Evolutionary conservation across 495 filamentous ascomycete species (phyloP).

Genomic region (Copromyces sp.): DNA sequence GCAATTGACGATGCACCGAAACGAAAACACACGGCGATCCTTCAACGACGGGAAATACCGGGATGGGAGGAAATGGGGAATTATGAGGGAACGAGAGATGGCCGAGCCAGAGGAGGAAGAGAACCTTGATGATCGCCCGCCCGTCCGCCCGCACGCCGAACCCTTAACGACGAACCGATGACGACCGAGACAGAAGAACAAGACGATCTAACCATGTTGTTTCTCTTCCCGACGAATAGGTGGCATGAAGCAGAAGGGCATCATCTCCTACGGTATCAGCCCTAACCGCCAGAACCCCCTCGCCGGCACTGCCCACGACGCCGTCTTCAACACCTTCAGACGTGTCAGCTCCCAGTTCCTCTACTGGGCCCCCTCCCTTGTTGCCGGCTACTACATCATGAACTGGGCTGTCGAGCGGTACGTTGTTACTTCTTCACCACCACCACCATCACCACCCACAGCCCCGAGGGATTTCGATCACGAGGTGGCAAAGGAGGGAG

Average conservation of each 20-base stretch:
- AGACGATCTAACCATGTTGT: not conserved
- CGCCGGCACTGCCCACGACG: constrained; percentile 44
- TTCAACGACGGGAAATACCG: not conserved
- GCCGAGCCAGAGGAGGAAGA: not conserved
- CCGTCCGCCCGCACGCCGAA: not conserved
- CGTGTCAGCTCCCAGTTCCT: constrained; percentile 58
- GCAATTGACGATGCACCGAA: not conserved
- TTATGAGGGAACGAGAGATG: not conserved
- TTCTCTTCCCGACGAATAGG: constrained; percentile 24
- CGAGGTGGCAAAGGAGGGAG: not conserved
- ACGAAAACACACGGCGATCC: not conserved
- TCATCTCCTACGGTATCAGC: constrained; percentile 41
- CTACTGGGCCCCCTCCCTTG: constrained; percentile 70
- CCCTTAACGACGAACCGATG: not conserved
- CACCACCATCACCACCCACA: not conserved
- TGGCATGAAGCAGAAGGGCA: constrained; percentile 45
- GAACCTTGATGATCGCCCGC: not conserved
- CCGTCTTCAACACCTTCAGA: constrained; percentile 55
- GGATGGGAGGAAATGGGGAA: not conserved
- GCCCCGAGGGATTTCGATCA: not conserved
- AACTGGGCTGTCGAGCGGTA: constrained; percentile 82
- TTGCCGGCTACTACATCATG: constrained; percentile 66
- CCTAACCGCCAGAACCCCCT: constrained; percentile 47
- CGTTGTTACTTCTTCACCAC: constrained; percentile 14
- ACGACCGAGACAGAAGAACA: not conserved